Base-by-base conservation (phyloP, 2,329 filamentous ascomycete species). In the Verticillium tricorpus region DNA sequence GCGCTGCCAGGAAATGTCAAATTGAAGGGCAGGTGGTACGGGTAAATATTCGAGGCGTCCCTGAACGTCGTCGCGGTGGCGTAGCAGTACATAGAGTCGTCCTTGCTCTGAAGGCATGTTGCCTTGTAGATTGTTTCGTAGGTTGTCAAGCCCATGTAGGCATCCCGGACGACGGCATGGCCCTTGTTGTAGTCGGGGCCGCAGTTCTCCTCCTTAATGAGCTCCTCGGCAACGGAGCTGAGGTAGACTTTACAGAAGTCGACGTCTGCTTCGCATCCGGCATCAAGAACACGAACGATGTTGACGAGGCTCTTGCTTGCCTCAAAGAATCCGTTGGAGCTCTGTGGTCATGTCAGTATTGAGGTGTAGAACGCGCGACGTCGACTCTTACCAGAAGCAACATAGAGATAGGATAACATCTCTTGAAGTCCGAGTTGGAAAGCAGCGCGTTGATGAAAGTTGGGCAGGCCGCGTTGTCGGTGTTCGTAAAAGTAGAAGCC, bases 11-110 rank as follows among this genome's bases (percentile, higher is more conserved):
- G 91, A 14, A 97, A 78, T 0, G 81, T 75, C 50, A 88, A 82
- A 63, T 95, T 95, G 61, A 96, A 82, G 0, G 93, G 91, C 3
- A 98, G 80, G 69, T 90, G 94, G 77, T 97, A 99, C 39, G 95
- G 83, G 70, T 93, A 94, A 37, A 86, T 84, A 72, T 95, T 89
- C 35, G 87, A 85, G 0, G 90, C 81, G 9, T 85, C 89, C 6
- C 78, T 73, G 75, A 97, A 96, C 57, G 90, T 92, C 63, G 93
- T 87, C 58, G 94, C 92, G 68, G 91, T 89, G 67, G 91, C 91
- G 73, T 92, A 97, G 78, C 86, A 89, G 79, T 94, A 97, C 67
- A 87, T 84, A 58, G 81, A 81, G 1, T 87, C 87, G 0, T 79
- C 75, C 0, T 85, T 80, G 71, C 91, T 85, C 63, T 86, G 87